Percentiles rank a stretch among this genome's conserved stretches.
phyloP scores from a whole-genome alignment of 352 stramenopile species.

The Blastocystis sp. region DNA sequence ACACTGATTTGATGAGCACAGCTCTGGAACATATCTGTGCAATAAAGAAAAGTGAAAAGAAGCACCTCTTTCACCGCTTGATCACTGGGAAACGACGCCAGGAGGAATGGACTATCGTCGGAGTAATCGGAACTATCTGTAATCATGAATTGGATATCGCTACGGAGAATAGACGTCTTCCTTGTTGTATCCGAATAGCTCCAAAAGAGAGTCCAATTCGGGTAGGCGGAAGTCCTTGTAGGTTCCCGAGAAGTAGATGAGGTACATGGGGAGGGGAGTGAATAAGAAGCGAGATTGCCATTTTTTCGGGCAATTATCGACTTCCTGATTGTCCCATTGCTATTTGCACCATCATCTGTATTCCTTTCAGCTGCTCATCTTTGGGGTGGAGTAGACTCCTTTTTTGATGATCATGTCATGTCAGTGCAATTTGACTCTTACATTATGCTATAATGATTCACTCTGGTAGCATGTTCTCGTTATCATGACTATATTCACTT shows the following conservation, averaged over 20 bases:
- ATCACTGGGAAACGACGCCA: constrained; percentile 75
- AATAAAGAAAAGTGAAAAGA: background rate
- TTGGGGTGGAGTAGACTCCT: too few relatives aligned
- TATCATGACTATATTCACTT: too few relatives aligned
- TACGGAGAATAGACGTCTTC: constrained; percentile 72
- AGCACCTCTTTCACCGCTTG: constrained; percentile 75
- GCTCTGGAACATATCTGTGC: constrained; percentile 37
- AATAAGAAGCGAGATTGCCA: background rate
- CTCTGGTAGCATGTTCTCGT: too few relatives aligned
- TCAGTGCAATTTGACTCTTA: too few relatives aligned
- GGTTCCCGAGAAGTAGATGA: constrained; percentile 65
- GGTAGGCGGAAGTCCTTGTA: constrained; percentile 77
- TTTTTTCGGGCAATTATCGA: too few relatives aligned
- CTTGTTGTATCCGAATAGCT: constrained; percentile 75
- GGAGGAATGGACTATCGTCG: constrained; percentile 74
- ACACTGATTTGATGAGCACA: constrained; percentile 62
- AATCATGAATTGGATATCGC: background rate
- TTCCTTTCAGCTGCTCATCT: too few relatives aligned
- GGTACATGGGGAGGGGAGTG: constrained; percentile 15
- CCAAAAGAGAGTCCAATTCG: constrained; percentile 79
- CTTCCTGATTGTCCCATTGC: too few relatives aligned
- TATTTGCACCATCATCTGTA: too few relatives aligned
- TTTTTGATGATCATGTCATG: too few relatives aligned
- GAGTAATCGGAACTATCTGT: background rate
- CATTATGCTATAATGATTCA: too few relatives aligned